These are phyloP conservation scores for Thecaphora thlaspeos DNA, from an alignment of 1,284 basidiomycete species.

Conservation along the genomic window DNA sequence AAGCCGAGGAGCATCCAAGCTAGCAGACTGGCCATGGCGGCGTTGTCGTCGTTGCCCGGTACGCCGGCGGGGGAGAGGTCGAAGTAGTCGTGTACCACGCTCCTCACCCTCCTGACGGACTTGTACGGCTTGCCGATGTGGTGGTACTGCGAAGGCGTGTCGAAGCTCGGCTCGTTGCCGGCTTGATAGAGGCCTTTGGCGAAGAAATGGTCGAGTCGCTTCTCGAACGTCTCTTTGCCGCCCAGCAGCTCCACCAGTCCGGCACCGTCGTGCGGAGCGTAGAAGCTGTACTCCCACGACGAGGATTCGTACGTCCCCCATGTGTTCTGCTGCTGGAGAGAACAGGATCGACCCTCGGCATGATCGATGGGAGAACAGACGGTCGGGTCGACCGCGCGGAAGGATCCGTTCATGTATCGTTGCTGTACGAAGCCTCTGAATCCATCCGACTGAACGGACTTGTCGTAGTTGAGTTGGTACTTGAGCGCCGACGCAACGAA, in stretches of 20 bases:
- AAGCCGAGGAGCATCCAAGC: slow-evolving; percentile 65
- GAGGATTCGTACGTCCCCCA: slow-evolving; percentile 42
- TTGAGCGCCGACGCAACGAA: slow-evolving; percentile 28
- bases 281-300: slow-evolving; percentile 47
- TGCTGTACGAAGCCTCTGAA: slow-evolving; percentile 43
- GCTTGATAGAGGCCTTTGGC: slow-evolving; percentile 32
- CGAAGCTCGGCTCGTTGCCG: slow-evolving; percentile 50
- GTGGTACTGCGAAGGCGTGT: slow-evolving; percentile 41
- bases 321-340: slow-evolving; percentile 40
- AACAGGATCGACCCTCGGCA: slow-evolving; percentile 28
- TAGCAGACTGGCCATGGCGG: slow-evolving; percentile 71
- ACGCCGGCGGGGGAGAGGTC: slow-evolving; percentile 25
- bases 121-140: slow-evolving; percentile 25
- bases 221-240: slow-evolving; percentile 28
- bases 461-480: slow-evolving; percentile 47
- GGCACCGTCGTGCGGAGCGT: slow-evolving; percentile 41
- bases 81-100: slow-evolving; percentile 39
- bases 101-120: slow-evolving; percentile 27
- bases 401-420: slow-evolving; percentile 37
- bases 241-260: slow-evolving; percentile 45
- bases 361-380: slow-evolving; percentile 42
- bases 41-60: slow-evolving; percentile 64
- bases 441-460: slow-evolving; percentile 19
- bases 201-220: slow-evolving; percentile 47
- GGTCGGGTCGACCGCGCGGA: slow-evolving; percentile 32